These are phyloP conservation scores for Ganoderma lucidum DNA, from an alignment of 1,284 basidiomycete genomes.

Conservation along the genomic window DNA sequence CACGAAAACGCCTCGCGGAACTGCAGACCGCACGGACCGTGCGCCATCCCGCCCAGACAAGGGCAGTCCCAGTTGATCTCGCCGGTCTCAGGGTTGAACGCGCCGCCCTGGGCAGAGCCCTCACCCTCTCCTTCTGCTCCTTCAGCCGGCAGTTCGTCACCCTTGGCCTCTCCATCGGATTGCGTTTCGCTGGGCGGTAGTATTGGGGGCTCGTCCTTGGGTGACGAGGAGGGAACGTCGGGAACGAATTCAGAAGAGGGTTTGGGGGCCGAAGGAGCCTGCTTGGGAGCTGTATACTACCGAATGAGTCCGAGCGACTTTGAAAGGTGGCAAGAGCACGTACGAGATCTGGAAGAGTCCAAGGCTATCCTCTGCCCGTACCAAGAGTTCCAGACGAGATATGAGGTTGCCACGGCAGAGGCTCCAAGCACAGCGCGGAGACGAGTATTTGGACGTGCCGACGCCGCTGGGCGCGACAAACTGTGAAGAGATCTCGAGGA, in stretches of 20 bases:
- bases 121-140: slow-evolving; percentile 43
- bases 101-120: slow-evolving; percentile 47
- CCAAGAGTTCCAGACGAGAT: slow-evolving; percentile 49
- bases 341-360: slow-evolving; percentile 39
- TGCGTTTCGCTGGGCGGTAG: slow-evolving; percentile 20
- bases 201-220: slow-evolving; percentile 27
- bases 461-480: slow-evolving; percentile 34
- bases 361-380: slow-evolving; percentile 53
- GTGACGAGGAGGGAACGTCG: slow-evolving; percentile 19
- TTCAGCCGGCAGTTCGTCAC: slow-evolving; percentile 33
- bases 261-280: slow-evolving; percentile 29
- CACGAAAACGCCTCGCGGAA: slow-evolving; percentile 98
- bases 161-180: slow-evolving; percentile 18
- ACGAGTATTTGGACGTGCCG: slow-evolving; percentile 37
- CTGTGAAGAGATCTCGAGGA: slow-evolving; percentile 58
- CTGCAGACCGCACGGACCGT: slow-evolving; percentile 94
- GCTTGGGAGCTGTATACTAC: slow-evolving; percentile 29
- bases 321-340: slow-evolving; percentile 2
- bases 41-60: slow-evolving; percentile 98
- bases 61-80: slow-evolving; percentile 99
- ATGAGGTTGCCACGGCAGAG: slow-evolving; percentile 54
- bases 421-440: slow-evolving; percentile 50
- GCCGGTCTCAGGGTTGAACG: slow-evolving; percentile 93
- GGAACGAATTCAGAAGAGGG: slow-evolving; percentile 26
- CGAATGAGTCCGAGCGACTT: background rate